These are phyloP conservation scores for Clarkia xantiana DNA, from an alignment of 345 rosid genomes.

Conservation along the genomic window DNA sequence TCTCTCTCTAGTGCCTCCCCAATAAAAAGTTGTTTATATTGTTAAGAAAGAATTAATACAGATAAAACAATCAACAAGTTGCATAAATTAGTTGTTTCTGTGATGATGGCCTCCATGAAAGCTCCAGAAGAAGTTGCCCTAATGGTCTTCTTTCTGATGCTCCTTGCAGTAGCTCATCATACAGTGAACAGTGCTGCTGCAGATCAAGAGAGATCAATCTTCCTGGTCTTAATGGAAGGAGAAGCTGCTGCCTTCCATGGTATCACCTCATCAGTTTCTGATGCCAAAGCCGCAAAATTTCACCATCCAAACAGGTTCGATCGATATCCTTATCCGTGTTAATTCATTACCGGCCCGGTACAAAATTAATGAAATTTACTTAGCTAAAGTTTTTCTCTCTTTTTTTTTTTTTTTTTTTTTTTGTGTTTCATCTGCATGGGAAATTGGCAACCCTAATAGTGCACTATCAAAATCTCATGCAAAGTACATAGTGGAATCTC, in stretches of 20 bases:
- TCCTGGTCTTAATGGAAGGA: slow-evolving; percentile 2
- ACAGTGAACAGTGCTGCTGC: background rate
- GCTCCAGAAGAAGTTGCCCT: too few species aligned
- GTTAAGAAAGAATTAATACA: too few species aligned
- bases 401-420: background rate
- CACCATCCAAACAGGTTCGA: background rate
- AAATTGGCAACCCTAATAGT: slow-evolving; percentile 7
- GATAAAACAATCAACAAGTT: too few species aligned
- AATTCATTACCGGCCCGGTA: background rate
- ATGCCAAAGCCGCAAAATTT: background rate
- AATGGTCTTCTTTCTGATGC: background rate
- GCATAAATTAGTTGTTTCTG: too few species aligned
- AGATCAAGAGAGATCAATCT: slow-evolving; percentile 1
- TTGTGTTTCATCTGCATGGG: slow-evolving; percentile 1
- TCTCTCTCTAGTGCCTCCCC: too few species aligned
- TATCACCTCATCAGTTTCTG: background rate
- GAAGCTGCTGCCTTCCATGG: background rate
- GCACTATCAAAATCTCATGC: slow-evolving; percentile 28
- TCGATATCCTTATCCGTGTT: too few species aligned
- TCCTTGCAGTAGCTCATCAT: background rate
- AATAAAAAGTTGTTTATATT: too few species aligned
- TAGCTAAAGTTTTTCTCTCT: background rate
- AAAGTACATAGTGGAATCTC: slow-evolving; percentile 38
- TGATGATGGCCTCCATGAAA: too few species aligned
- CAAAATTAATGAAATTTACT: background rate